Conservation (phyloP, 1,284 basidiomycete genomes). For the Cryptococcus sp. region DNA sequence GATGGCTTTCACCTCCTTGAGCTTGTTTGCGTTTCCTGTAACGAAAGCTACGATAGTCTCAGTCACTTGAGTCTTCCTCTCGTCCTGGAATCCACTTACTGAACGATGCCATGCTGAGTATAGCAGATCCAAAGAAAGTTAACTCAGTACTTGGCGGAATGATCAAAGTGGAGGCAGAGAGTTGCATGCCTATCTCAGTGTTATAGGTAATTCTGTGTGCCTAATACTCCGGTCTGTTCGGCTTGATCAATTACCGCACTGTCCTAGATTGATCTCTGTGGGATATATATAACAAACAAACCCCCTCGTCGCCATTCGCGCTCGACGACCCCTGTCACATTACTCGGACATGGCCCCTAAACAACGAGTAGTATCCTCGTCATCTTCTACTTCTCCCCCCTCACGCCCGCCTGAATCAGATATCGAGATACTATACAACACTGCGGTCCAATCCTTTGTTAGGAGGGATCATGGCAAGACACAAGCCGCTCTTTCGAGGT, state of each 20-base stretch:
- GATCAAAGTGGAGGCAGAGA: too few species aligned
- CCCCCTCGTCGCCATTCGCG: constrained; percentile 3
- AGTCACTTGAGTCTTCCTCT: too few species aligned
- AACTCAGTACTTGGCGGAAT: too few species aligned
- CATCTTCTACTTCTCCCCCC: constrained; percentile 7
- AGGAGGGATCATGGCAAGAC: constrained; percentile 42
- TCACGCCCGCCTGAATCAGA: constrained; percentile 16
- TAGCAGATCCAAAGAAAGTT: too few species aligned
- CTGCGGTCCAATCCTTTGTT: constrained; percentile 44
- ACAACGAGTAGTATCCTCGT: neutral
- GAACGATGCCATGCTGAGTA: too few species aligned
- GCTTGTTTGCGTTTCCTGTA: constrained; percentile 91
- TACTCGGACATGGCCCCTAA: neutral
- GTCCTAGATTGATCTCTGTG: too few species aligned
- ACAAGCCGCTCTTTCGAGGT: constrained; percentile 26
- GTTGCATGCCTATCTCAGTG: too few species aligned
- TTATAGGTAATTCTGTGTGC: too few species aligned
- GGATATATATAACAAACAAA: too few species aligned
- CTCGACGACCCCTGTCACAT: neutral
- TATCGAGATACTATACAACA: constrained; percentile 40
- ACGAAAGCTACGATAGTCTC: constrained; percentile 81
- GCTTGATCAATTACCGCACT: too few species aligned
- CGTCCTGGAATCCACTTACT: too few species aligned
- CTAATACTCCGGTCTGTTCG: too few species aligned
- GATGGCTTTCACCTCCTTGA: constrained; percentile 70